Evolutionary conservation across 169 alveolate genomes (phyloP).

Genomic region (Besnoitia besnoiti): DNA sequence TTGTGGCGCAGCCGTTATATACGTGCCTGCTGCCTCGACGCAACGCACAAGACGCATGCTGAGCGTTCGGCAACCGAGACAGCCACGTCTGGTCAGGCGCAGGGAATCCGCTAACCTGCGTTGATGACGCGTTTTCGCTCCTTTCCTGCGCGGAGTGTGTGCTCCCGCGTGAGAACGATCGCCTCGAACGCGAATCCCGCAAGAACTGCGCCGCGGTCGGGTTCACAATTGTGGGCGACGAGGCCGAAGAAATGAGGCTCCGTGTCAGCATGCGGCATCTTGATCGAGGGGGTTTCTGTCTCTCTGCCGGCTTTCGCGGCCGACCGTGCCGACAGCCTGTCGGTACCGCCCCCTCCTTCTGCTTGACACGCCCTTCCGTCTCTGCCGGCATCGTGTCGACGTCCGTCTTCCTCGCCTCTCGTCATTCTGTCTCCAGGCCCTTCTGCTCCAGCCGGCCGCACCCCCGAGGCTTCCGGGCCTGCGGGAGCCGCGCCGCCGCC

Average conservation of each 20-base stretch:
- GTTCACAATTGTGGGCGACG: not conserved
- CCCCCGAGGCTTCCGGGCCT: too few species aligned
- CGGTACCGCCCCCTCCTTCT: not conserved
- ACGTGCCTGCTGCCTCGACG: too few species aligned
- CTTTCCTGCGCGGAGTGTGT: not conserved
- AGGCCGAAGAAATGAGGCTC: not conserved
- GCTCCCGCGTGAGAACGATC: conserved; percentile 3
- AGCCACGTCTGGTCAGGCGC: too few species aligned
- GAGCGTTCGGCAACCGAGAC: too few species aligned
- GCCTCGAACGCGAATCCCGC: not conserved
- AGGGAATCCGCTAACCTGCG: too few species aligned
- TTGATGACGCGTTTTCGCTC: conserved; percentile 1
- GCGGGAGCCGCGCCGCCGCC: too few species aligned
- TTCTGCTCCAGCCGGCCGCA: not conserved
- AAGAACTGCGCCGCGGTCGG: not conserved
- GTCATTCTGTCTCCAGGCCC: not conserved
- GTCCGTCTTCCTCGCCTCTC: not conserved
- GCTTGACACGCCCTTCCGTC: not conserved
- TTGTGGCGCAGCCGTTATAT: too few species aligned
- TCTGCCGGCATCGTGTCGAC: not conserved
- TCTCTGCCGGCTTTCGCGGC: not conserved
- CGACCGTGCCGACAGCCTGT: not conserved
- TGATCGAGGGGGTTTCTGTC: too few species aligned
- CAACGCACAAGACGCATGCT: too few species aligned
- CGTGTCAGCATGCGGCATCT: not conserved